Percentiles rank a stretch among this genome's conserved stretches.
Evolutionary conservation across 163 green algal species (phyloP).

Genomic region (Scenedesmus sp.): DNA sequence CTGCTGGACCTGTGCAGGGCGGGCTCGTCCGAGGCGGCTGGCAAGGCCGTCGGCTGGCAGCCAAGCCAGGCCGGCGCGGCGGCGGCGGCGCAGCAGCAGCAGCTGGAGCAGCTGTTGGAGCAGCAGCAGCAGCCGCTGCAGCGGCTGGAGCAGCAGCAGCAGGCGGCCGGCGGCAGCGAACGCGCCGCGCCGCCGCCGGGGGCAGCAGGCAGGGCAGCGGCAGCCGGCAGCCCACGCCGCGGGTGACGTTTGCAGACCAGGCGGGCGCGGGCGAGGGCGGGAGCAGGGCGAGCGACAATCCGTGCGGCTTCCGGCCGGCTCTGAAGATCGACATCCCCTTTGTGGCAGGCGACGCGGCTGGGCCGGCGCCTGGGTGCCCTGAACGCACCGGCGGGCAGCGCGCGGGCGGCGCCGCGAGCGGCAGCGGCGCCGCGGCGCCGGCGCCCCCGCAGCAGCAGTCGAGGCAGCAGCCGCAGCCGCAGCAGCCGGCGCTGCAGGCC

Average conservation of each 20-base stretch:
- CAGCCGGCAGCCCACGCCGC: background rate
- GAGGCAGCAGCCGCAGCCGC: slow-evolving; percentile 6
- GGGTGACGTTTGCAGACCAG: background rate
- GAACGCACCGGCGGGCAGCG: too few species aligned
- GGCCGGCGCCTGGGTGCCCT: too few species aligned
- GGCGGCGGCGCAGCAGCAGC: background rate
- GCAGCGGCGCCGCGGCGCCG: background rate
- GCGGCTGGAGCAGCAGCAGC: slow-evolving; percentile 17
- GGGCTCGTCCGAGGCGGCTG: slow-evolving; percentile 16
- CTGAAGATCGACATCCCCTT: slow-evolving; percentile 40
- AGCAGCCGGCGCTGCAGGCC: slow-evolving; percentile 1
- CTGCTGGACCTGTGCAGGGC: slow-evolving; percentile 20
- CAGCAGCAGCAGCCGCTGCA: slow-evolving; percentile 25
- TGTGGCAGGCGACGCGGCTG: background rate
- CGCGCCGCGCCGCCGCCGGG: background rate
- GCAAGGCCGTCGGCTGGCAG: too few species aligned
- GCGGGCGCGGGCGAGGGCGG: background rate
- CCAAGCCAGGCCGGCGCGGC: too few species aligned
- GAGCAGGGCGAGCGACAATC: background rate
- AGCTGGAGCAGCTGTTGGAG: background rate
- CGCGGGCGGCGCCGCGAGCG: background rate
- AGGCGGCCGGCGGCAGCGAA: slow-evolving; percentile 15
- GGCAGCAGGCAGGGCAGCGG: background rate
- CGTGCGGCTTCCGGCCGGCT: slow-evolving; percentile 2
- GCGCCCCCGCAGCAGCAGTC: background rate